These are phyloP conservation scores for Metschnikowia lunata DNA, from an alignment of 805 yeast genomes.

Conservation along the genomic window DNA sequence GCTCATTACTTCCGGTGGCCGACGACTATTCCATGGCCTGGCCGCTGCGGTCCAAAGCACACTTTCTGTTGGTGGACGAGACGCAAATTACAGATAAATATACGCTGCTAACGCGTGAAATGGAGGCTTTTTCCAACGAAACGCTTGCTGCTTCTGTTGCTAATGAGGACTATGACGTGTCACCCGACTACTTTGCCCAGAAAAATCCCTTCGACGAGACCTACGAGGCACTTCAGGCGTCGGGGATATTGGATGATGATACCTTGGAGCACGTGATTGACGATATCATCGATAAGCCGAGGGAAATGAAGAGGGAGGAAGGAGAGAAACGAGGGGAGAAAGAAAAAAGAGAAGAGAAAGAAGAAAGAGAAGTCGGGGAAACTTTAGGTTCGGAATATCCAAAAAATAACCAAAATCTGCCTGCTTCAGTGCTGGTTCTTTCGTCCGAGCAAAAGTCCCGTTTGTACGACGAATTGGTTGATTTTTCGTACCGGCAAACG, in stretches of 20 bases:
- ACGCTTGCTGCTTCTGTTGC: background rate
- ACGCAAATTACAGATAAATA: background rate
- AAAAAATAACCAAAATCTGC: background rate
- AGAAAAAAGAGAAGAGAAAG: no score
- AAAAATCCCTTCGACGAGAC: slow-evolving; percentile 15
- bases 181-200: slow-evolving; percentile 2
- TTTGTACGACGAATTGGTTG: slow-evolving; percentile 23
- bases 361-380: background rate
- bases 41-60: slow-evolving; percentile 23
- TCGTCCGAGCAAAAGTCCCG: slow-evolving; percentile 12
- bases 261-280: slow-evolving; percentile 1
- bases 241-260: slow-evolving; percentile 1
- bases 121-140: slow-evolving; percentile 8
- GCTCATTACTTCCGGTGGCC: slow-evolving; percentile 22
- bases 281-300: background rate
- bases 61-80: slow-evolving; percentile 11
- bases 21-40: slow-evolving; percentile 32
- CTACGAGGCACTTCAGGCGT: slow-evolving; percentile 6
- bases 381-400: background rate
- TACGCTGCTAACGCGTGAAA: slow-evolving; percentile 7
- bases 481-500: slow-evolving; percentile 22
- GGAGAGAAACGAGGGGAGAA: background rate
- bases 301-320: background rate
- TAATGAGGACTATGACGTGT: slow-evolving; percentile 1
- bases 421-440: background rate